Conservation (phyloP, 495 filamentous ascomycete species). For the Penicilliopsis zonata region DNA sequence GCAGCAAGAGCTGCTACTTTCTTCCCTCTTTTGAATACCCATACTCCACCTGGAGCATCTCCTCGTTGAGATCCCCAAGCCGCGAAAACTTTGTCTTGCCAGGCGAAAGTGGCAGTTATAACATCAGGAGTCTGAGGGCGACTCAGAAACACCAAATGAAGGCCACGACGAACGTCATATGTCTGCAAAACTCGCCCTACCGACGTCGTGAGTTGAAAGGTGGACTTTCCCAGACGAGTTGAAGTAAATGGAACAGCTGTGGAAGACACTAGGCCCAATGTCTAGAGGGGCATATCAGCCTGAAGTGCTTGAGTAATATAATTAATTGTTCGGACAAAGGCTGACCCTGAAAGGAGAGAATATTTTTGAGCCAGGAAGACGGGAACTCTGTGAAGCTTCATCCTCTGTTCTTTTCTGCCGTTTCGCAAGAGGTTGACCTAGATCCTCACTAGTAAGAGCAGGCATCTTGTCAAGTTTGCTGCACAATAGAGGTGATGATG, state of each 20-base stretch:
- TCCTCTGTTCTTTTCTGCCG: constrained; percentile 44
- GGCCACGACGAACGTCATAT: constrained; percentile 77
- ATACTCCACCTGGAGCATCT: constrained; percentile 54
- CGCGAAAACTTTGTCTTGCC: constrained; percentile 76
- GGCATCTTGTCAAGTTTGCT: constrained; percentile 21
- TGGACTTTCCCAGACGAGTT: constrained; percentile 80
- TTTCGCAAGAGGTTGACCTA: constrained; percentile 47
- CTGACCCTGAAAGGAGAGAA: constrained; percentile 87
- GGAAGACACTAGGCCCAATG: constrained; percentile 84
- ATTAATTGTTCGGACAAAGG: constrained; percentile 3
- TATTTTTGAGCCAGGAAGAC: constrained; percentile 50
- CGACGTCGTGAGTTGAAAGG: constrained; percentile 93
- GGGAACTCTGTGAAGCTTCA: constrained; percentile 15
- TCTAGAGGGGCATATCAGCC: constrained; percentile 36
- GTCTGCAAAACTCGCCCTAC: constrained; percentile 84
- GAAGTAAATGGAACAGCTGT: constrained; percentile 80
- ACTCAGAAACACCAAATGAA: constrained; percentile 86
- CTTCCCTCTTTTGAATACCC: constrained; percentile 92
- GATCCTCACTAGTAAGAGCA: constrained; percentile 29
- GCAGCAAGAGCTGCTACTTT: constrained; percentile 61
- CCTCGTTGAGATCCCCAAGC: constrained; percentile 60
- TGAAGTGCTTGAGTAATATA: neutral
- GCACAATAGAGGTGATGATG: neutral
- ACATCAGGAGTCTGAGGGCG: constrained; percentile 73
- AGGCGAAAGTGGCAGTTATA: constrained; percentile 79